These are phyloP conservation scores for Collybia nuda DNA, from an alignment of 768 basidiomycete species.

Conservation along the genomic window DNA sequence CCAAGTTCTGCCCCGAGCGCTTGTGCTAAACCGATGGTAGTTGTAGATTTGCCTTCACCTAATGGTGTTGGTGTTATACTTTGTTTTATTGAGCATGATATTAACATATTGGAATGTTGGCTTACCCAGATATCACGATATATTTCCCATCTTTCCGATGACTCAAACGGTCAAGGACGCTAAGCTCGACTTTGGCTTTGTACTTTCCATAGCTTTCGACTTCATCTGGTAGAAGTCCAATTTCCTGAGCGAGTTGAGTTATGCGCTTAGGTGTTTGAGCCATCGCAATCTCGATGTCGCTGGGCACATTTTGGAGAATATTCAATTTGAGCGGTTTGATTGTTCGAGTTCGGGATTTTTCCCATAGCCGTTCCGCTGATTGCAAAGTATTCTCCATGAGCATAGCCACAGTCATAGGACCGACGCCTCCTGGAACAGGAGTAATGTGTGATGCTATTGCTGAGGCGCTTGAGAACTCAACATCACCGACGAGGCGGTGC, in stretches of 20 bases:
- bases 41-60: slow-evolving; percentile 98
- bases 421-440: slow-evolving; percentile 97
- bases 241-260: slow-evolving; percentile 79
- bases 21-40: slow-evolving; percentile 95
- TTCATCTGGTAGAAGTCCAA: slow-evolving; percentile 84
- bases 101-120: not conserved
- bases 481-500: slow-evolving; percentile 94
- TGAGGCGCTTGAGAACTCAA: slow-evolving; percentile 79
- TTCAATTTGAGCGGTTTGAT: slow-evolving; percentile 79
- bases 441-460: slow-evolving; percentile 87
- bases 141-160: slow-evolving; percentile 94
- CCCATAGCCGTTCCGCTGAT: slow-evolving; percentile 82
- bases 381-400: slow-evolving; percentile 93
- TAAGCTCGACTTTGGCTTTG: slow-evolving; percentile 96
- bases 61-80: slow-evolving; percentile 96
- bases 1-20: slow-evolving; percentile 93
- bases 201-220: slow-evolving; percentile 93
- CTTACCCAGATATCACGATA: slow-evolving; percentile 88
- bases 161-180: slow-evolving; percentile 78
- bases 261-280: slow-evolving; percentile 93
- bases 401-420: slow-evolving; percentile 99
- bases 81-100: slow-evolving; percentile 5
- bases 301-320: slow-evolving; percentile 85
- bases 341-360: slow-evolving; percentile 61
- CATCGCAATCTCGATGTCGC: slow-evolving; percentile 95